phyloP scores from a whole-genome alignment of 306 rosid genomes.

The Quercus ilex region DNA sequence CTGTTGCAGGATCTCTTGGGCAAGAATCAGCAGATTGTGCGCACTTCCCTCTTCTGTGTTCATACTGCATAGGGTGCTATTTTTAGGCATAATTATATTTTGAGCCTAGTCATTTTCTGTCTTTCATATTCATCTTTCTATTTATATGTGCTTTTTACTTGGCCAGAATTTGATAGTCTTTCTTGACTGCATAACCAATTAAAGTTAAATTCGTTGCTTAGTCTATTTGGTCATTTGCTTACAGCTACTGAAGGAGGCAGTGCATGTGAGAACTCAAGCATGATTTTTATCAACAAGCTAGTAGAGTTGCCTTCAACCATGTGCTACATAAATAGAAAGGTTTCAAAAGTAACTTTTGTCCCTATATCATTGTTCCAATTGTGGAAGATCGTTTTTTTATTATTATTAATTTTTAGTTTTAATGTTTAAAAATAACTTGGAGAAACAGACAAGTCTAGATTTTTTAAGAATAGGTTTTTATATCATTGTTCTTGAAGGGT shows the following conservation, averaged over 20 bases:
- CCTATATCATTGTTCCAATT: constrained; percentile 3
- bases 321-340: constrained; percentile 63
- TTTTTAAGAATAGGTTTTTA: background rate
- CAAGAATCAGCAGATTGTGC: background rate
- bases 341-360: background rate
- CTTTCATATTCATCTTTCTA: background rate
- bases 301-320: constrained; percentile 68
- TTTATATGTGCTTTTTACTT: background rate
- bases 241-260: constrained; percentile 40
- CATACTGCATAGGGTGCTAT: background rate
- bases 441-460: background rate
- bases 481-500: too few relatives aligned
- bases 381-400: background rate
- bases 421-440: background rate
- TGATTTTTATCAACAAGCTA: constrained; percentile 46
- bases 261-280: constrained; percentile 27
- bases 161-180: background rate
- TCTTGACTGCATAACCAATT: background rate
- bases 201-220: background rate
- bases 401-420: background rate
- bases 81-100: background rate
- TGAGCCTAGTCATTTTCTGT: background rate
- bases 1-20: background rate
- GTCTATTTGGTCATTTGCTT: background rate
- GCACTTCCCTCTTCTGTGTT: background rate